Evolutionary conservation across 192 early-diverging fungal species (phyloP), one percentile per base, ranked within the genome.

Genomic region (Paraglomus occultum): DNA sequence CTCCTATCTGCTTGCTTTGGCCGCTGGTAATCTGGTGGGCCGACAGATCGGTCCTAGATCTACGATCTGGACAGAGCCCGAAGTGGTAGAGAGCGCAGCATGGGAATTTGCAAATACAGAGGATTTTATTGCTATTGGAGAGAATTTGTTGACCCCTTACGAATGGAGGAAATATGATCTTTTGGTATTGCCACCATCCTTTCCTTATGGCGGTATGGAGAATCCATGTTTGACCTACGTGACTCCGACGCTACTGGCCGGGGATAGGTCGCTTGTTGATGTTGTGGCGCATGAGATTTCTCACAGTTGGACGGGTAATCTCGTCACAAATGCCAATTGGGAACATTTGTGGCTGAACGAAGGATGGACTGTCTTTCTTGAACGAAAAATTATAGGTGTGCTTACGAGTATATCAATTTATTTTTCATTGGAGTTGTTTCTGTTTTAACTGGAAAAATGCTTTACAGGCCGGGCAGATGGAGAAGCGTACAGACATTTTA

Each of bases 171-270:
- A 90, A 70, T 97, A 97, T 78, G 96, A 98, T 81, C 80, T 98
- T 57, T 84, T 97, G 51, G 87, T 96, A 47, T 82, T 97, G 49
- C 94, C 94, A 38, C 83, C 91, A 45, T 90, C 87, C 6, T 94
- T 93, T 84, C 91, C 91, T n/a, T 94, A 90, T 53, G 90, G 90
- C 51, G 91, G 94, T 59, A 96, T 96, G 92, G 92, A 99, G 84
- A 99, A 99, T 79, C 97, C 97, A 15, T 96, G 94, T 76, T 76
- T 96, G 70, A 98, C 97, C 0, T 99, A 97, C 89, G 95, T 97
- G 20, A 99, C 97, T 31, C 97, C 97, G 23, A 94, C 94, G 17
- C 83, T 99, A 39, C 80, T 99, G 51, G 95, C 96, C 46, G 95
- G 95, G 60, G 97, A 99, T 78, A 87, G 90, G 50, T 91, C 90